Conservation (phyloP, 2,329 filamentous ascomycete species). For the Dactylonectria macrodidyma region DNA sequence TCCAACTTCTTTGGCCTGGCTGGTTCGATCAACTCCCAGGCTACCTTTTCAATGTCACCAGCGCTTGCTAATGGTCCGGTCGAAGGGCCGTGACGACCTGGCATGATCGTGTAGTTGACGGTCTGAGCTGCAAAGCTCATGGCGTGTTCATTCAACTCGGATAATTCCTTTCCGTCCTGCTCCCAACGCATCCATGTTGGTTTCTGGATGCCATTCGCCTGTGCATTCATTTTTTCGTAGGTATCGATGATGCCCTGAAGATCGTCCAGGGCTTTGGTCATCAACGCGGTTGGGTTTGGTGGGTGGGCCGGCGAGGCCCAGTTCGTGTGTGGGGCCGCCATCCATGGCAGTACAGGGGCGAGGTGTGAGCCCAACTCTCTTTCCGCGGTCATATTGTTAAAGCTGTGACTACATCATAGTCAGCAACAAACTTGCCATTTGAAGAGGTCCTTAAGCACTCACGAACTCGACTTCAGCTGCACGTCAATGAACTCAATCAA, state of each 20-base stretch:
- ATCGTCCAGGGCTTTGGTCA: conserved; percentile 36
- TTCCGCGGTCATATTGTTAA: neutral
- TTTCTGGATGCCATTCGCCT: conserved; percentile 37
- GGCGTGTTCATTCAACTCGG: conserved; percentile 47
- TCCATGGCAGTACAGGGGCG: conserved; percentile 39
- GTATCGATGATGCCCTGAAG: conserved; percentile 38
- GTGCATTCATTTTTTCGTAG: conserved; percentile 45
- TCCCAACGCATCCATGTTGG: conserved; percentile 52
- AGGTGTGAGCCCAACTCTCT: conserved; percentile 32
- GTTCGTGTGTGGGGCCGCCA: conserved; percentile 7
- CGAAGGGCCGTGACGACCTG: conserved; percentile 29
- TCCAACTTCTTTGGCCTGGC: conserved; percentile 38
- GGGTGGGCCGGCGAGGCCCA: neutral
- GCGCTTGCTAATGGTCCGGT: conserved; percentile 27
- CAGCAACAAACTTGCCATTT: neutral
- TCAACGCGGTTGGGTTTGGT: conserved; percentile 22
- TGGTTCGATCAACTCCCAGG: conserved; percentile 52
- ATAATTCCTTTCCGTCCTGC: conserved; percentile 51
- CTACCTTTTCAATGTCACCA: conserved; percentile 51
- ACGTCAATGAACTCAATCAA: conserved; percentile 41
- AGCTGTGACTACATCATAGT: conserved; percentile 21
- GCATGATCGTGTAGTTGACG: conserved; percentile 49
- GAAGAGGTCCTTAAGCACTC: conserved; percentile 3
- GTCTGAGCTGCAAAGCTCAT: conserved; percentile 42
- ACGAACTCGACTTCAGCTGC: conserved; percentile 32